Evolutionary conservation across 176 grass and related monocot species (phyloP).

Genomic region (Themeda triandra): DNA sequence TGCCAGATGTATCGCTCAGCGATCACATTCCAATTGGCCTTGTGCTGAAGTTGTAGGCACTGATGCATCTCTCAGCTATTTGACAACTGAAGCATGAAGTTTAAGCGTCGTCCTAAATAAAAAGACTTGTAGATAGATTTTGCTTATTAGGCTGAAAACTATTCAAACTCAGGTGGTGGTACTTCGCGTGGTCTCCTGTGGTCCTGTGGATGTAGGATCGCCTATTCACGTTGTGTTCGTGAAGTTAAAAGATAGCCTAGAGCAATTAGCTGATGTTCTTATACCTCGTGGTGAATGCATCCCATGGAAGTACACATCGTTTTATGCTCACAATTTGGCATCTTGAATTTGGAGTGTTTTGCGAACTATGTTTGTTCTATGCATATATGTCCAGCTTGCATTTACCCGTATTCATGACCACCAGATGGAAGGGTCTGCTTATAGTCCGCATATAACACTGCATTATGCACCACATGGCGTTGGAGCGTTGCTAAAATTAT

Average conservation of each 20-base stretch:
- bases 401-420: neutral
- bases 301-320: neutral
- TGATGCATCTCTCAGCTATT: neutral
- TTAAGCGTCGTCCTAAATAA: neutral
- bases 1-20: conserved; percentile 73
- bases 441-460: neutral
- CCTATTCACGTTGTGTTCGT: neutral
- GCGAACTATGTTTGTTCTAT: neutral
- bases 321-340: neutral
- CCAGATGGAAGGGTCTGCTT: neutral
- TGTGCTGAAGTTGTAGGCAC: conserved; percentile 58
- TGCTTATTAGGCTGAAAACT: conserved; percentile 5
- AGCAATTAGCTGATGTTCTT: neutral
- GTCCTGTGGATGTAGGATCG: neutral
- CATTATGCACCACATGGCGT: neutral
- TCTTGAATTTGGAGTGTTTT: neutral
- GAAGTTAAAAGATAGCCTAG: neutral
- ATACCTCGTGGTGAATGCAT: neutral
- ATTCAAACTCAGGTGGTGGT: neutral
- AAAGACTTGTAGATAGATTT: conserved; percentile 6
- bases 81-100: neutral
- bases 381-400: neutral
- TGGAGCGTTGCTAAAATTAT: neutral
- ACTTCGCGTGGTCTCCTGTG: neutral
- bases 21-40: conserved; percentile 88